Conservation (phyloP, 371 early-diverging fungal species). For the Mortierella sp. region DNA sequence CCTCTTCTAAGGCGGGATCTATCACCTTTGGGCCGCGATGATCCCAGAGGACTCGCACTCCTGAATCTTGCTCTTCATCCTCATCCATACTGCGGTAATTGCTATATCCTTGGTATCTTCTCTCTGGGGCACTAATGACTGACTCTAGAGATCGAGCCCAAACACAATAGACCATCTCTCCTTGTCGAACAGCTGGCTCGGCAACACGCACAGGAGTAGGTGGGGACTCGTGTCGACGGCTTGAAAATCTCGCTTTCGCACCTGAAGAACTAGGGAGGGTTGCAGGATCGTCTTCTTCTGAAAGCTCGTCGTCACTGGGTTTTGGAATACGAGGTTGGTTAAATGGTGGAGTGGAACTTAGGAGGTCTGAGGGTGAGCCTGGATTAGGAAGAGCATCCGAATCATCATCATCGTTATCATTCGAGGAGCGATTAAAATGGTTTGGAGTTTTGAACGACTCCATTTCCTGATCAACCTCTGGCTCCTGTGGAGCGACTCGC, state of each 20-base stretch:
- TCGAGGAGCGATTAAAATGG: background rate
- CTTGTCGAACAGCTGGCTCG: slow-evolving; percentile 34
- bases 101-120: background rate
- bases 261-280: background rate
- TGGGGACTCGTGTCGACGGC: background rate
- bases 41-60: slow-evolving; percentile 33
- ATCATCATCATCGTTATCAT: slow-evolving; percentile 11
- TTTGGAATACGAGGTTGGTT: slow-evolving; percentile 21
- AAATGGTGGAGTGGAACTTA: slow-evolving; percentile 19
- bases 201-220: slow-evolving; percentile 6
- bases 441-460: background rate
- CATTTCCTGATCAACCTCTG: slow-evolving; percentile 17
- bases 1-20: slow-evolving; percentile 35
- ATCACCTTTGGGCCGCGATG: slow-evolving; percentile 24
- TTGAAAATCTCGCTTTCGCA: background rate
- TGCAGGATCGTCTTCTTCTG: slow-evolving; percentile 38
- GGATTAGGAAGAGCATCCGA: background rate
- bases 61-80: slow-evolving; percentile 13
- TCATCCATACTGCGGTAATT: slow-evolving; percentile 29
- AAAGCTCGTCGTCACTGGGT: slow-evolving; percentile 25
- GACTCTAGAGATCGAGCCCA: slow-evolving; percentile 51
- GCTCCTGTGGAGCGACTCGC: slow-evolving; percentile 10
- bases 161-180: slow-evolving; percentile 45
- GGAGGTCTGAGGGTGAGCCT: slow-evolving; percentile 12
- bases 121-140: slow-evolving; percentile 6